Conservation (phyloP, 2,329 filamentous ascomycete species). For the Pleochaeta shiraiana region DNA sequence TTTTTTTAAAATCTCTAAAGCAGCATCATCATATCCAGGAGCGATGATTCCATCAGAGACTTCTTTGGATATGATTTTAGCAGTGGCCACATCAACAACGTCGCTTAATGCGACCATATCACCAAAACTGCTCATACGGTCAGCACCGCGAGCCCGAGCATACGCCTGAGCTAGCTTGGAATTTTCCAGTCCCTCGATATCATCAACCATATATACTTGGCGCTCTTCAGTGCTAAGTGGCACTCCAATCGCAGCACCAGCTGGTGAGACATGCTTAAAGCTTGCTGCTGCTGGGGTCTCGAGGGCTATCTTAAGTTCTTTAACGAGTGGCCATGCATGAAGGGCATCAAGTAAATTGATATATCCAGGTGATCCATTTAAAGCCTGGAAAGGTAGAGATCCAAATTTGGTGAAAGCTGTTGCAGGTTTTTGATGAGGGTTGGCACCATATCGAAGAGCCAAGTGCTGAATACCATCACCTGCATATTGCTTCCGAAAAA, state of each 20-base stretch:
- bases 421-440: slow-evolving; percentile 96
- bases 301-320: slow-evolving; percentile 80
- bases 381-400: slow-evolving; percentile 81
- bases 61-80: slow-evolving; percentile 94
- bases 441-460: slow-evolving; percentile 80
- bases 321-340: slow-evolving; percentile 92
- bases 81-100: slow-evolving; percentile 75
- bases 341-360: slow-evolving; percentile 94
- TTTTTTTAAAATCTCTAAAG: slow-evolving; percentile 80
- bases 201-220: slow-evolving; percentile 97
- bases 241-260: slow-evolving; percentile 82
- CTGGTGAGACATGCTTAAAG: slow-evolving; percentile 98
- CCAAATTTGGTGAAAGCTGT: slow-evolving; percentile 55
- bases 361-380: slow-evolving; percentile 77
- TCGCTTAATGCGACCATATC: slow-evolving; percentile 90
- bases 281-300: slow-evolving; percentile 79
- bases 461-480: slow-evolving; percentile 64
- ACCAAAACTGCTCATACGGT: slow-evolving; percentile 97
- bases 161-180: slow-evolving; percentile 86
- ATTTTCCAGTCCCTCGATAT: slow-evolving; percentile 71
- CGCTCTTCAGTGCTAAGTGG: slow-evolving; percentile 71
- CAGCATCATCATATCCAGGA: slow-evolving; percentile 63
- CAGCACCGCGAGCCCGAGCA: slow-evolving; percentile 80
- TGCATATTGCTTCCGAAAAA: slow-evolving; percentile 96
- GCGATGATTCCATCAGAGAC: slow-evolving; percentile 96